Base-by-base conservation (phyloP, 1,284 basidiomycete genomes). In the Coniophora puteana region DNA sequence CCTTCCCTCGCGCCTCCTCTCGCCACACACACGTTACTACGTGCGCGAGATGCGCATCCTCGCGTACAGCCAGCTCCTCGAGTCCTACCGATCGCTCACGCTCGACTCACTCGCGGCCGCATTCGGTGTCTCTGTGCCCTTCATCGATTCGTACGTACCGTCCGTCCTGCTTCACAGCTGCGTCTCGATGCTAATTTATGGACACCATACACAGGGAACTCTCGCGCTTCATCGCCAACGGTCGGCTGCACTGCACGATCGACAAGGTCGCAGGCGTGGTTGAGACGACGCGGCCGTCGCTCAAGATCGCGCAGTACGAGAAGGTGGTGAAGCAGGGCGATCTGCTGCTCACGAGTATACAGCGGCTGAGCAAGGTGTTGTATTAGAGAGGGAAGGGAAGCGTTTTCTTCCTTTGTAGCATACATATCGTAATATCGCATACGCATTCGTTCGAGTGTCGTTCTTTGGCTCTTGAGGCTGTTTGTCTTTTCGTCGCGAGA, bases 31-130 rank as follows among this genome's bases (percentile, higher is more conserved):
- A 1, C 80, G 90, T 4, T 97, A 76, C 72, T 98, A 96, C 62
- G 80, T 95, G 16, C 84, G 94, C 38, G 96, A 98, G 65, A 94
- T 98, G 89, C 84, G 95, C 31, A 94, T 99, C 55, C 83, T 92
- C 33, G 93, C 94, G 3, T 99, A 98, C 67, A 71, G 78, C 25
- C 95, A 98, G 60, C 74, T 98, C 3, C 72, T 99, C 13, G 93
- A 98, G 63, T 87, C 81, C 13, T 99, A 99, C 64, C 78, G 88
- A 36, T 90, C 85, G 47, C 74, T 99, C 27, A 97, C 94, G 1
- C 68, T 99, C 28, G 87, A 94, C 48, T 89, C 87, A 51, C 80
- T 99, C 54, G 80, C 81, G 35, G 71, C 77, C 3, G 92, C 93
- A 11, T 99, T 99, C 52, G 95, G 95, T 20, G 94, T 98, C 24